Percentiles rank a stretch among this genome's conserved stretches.
These are phyloP conservation scores for Neofusicoccum cordaticola DNA, from an alignment of 2,329 filamentous ascomycete species.

Conservation along the genomic window DNA sequence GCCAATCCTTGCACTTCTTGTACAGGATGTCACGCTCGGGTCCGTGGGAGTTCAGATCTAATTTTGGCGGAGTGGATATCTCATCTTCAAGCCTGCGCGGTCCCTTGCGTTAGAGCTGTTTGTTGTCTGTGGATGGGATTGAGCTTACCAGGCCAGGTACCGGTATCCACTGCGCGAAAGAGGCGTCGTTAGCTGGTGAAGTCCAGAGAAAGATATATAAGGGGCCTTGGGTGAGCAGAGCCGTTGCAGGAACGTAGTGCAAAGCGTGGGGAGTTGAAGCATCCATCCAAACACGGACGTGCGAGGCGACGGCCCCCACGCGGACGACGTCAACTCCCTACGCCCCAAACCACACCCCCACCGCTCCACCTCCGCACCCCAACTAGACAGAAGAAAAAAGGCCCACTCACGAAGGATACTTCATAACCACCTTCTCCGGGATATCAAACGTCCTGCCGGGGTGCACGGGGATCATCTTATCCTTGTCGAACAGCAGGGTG, in stretches of 20 bases:
- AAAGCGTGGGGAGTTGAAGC: not conserved
- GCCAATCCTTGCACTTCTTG: conserved; percentile 19
- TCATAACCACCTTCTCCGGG: conserved; percentile 18
- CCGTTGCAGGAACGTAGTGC: too few relatives aligned
- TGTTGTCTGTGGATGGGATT: too few relatives aligned
- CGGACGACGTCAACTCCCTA: too few relatives aligned
- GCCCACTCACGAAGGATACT: conserved; percentile 17
- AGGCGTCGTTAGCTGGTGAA: not conserved
- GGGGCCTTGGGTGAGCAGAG: too few relatives aligned
- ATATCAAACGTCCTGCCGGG: conserved; percentile 19
- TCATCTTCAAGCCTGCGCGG: not conserved
- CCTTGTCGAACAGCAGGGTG: conserved; percentile 37
- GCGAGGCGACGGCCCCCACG: too few relatives aligned
- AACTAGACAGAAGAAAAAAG: not conserved
- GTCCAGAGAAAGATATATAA: not conserved
- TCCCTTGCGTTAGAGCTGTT: too few relatives aligned
- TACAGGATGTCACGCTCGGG: conserved; percentile 20
- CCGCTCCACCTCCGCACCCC: not conserved
- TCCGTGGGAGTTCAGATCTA: conserved; percentile 19
- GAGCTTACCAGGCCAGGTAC: conserved; percentile 17
- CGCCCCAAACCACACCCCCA: too few relatives aligned
- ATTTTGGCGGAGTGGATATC: conserved; percentile 17
- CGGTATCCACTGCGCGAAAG: conserved; percentile 16
- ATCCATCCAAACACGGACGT: too few relatives aligned
- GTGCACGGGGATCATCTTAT: conserved; percentile 26